A percentile compares a stretch with the other conserved stretches of the same genome.
phyloP scores from a whole-genome alignment of 2,329 filamentous ascomycete genomes.

The Pseudovirgaria hyperparasitica region DNA sequence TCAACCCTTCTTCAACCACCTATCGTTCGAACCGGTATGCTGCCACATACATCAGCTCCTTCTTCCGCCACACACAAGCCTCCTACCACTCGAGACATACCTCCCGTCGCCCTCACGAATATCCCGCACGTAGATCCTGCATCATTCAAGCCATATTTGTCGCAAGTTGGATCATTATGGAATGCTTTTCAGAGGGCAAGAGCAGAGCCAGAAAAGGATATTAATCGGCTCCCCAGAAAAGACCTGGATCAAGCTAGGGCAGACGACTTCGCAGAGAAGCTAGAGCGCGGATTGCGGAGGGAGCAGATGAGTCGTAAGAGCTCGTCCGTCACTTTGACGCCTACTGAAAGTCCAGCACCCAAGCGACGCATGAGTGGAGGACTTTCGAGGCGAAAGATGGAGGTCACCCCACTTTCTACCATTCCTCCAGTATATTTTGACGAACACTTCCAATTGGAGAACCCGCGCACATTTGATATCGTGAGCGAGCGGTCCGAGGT shows the following conservation, averaged over 20 bases:
- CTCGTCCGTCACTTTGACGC: constrained; percentile 26
- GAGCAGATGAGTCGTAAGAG: constrained; percentile 26
- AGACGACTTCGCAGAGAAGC: constrained; percentile 36
- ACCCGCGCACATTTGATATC: constrained; percentile 89
- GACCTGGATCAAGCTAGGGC: constrained; percentile 44
- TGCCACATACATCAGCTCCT: constrained; percentile 63
- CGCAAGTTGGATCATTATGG: constrained; percentile 75
- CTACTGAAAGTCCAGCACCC: constrained; percentile 35
- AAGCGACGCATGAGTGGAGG: constrained; percentile 39
- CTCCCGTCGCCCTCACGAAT: constrained; percentile 81
- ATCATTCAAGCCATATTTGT: constrained; percentile 73
- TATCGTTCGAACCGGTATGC: constrained; percentile 75
- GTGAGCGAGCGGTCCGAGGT: constrained; percentile 94
- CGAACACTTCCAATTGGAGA: constrained; percentile 87
- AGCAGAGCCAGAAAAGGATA: too few relatives aligned
- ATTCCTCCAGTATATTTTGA: constrained; percentile 93
- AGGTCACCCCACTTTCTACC: constrained; percentile 75
- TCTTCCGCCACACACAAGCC: constrained; percentile 62
- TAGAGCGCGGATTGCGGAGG: constrained; percentile 28
- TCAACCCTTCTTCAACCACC: constrained; percentile 86
- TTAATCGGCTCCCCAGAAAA: too few relatives aligned
- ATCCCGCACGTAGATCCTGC: constrained; percentile 68
- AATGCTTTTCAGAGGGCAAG: constrained; percentile 79
- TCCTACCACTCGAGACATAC: constrained; percentile 80
- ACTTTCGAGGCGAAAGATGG: constrained; percentile 43